Evolutionary conservation across 2,329 filamentous ascomycete species (phyloP), one percentile per base, ranked within the genome.

Genomic region (Penicillium sp.): DNA sequence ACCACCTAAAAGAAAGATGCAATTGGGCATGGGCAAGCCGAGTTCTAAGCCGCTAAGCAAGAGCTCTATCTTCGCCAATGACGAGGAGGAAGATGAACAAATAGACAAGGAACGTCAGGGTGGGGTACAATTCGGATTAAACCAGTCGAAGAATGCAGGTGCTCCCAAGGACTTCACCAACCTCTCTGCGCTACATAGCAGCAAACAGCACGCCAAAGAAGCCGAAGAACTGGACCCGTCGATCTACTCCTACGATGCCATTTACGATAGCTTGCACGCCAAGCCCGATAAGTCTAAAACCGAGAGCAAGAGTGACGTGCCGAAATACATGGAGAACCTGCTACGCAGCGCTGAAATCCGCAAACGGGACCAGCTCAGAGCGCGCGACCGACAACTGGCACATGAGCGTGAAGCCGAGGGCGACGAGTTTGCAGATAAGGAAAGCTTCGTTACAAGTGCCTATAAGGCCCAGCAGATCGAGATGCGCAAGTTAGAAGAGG

Each of bases 381-480:
- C 86, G 19, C 79, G 81, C 35, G 86, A 88, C 68, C 85, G 86
- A 60, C 68, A 84, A 56, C 66, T 88, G 13, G 81, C 84, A 51
- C 80, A 80, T 56, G 86, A 88, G 66, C 79, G 86, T 27, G 86
- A 88, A 63, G 81, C 80, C 0, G 86, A 88, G 66, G 86, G 85
- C n/a, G 86, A 88, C 48, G 84, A 85, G 58, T 88, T 86, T 58
- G 84, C 80, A 0, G 86, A 87, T 64, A 88, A 87, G 68, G 86
- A 88, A 70, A 86, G 83, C 67, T 88, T 88, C 59, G 86, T 88
- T 43, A 88, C 86, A 1, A 77, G 79, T 1, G 85, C 86, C 35
- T 88, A 88, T 71, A 87, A 86, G 70, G 77, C 78, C 59, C 85
- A 88, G 66, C 85, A 88, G 68, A 84, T 83, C 66, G 86, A 88